phyloP scores from a whole-genome alignment of 495 filamentous ascomycete species.

The Haplographium delicatum region DNA sequence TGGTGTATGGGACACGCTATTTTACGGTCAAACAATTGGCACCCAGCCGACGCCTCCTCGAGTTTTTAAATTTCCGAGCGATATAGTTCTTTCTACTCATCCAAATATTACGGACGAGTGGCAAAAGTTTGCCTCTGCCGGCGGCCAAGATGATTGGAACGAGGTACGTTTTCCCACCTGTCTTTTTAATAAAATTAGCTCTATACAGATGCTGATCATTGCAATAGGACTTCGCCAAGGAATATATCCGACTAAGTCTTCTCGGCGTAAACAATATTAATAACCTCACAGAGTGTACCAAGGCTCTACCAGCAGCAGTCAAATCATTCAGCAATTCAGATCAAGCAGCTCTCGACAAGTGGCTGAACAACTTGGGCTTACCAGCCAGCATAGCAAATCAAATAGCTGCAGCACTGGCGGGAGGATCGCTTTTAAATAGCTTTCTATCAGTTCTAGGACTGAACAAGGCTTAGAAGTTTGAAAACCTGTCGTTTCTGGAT shows the following conservation, averaged over 20 bases:
- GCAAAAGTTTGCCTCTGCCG: constrained; percentile 24
- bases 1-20: constrained; percentile 39
- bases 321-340: constrained; percentile 14
- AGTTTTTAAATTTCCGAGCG: constrained; percentile 41
- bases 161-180: constrained; percentile 25
- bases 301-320: constrained; percentile 29
- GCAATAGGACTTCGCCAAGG: constrained; percentile 33
- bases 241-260: constrained; percentile 36
- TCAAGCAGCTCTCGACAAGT: constrained; percentile 17
- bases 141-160: constrained; percentile 33
- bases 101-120: constrained; percentile 31
- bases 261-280: constrained; percentile 43
- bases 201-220: constrained; percentile 4
- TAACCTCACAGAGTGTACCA: constrained; percentile 36
- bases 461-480: no score
- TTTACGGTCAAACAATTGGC: constrained; percentile 38
- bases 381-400: no score
- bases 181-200: neutral
- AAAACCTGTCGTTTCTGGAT: no score
- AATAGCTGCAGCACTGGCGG: no score
- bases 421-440: no score
- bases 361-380: no score
- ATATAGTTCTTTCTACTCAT: constrained; percentile 35
- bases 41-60: constrained; percentile 28
- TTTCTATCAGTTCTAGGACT: no score